Base-by-base conservation (phyloP, 768 basidiomycete genomes). In the Pleurotus eryngii region DNA sequence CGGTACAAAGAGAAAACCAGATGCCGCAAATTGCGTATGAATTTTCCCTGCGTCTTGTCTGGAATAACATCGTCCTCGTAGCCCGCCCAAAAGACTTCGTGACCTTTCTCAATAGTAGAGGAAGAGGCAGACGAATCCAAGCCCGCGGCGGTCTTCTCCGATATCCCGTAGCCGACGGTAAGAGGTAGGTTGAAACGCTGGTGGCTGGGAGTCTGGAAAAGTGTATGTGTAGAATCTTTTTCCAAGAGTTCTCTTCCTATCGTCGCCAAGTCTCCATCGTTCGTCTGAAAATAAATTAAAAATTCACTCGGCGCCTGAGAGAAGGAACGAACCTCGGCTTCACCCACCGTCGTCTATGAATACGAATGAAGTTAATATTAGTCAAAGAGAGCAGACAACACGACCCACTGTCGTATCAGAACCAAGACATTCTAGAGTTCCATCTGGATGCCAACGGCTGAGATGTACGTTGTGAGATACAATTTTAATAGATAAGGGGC, bases 371-470 rank as follows among this genome's bases (percentile, higher is more conserved):
- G 30, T 35, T 11, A 11, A 11, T 35, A 35, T 35, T 0, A 9
- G 2, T 9, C 30, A 35, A 30, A 35, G 30, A 35, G 30, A 9
- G 30, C 3, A 9, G 30, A 35, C 9, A 3, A 1, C 30, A 35
- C 3, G 1, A 11, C 30, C 11, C 3, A 35, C 30, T 9, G 30
- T 35, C 8, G 30, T 35, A 9, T 35, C 30, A 11, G 30, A 9
- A 35, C 84, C 84, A 18, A 85, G 73, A 60, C 81, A 81, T 56
- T 84, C 81, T 17, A 86, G 67, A n/a, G 74, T 74, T 1, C 84
- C 84, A 57, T 81, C 79, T 5, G 69, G 62, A 39, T 72, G 67
- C 82, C 82, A 84, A 54, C 65, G 74, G 68, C 49, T 50, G 14
- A 30, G 3, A 50, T n/a, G 30, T 3, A 14, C 6, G 17, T 7